These are phyloP conservation scores for Fusarium solani-melongenae DNA, from an alignment of 2,329 filamentous ascomycete genomes.

Conservation along the genomic window DNA sequence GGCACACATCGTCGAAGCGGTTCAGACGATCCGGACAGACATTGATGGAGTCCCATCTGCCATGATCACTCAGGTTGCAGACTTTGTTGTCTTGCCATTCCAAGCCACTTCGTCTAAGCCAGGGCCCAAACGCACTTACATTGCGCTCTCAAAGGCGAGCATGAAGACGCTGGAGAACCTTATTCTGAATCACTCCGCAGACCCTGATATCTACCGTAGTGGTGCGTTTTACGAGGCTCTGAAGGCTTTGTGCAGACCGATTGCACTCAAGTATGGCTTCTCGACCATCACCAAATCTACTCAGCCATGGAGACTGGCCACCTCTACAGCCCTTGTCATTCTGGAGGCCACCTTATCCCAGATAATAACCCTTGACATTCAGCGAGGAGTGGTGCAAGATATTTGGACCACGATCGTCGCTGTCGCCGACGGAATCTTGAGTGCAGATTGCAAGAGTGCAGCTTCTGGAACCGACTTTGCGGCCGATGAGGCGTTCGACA, in stretches of 20 bases:
- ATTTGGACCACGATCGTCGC: conserved; percentile 79
- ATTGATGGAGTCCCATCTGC: conserved; percentile 72
- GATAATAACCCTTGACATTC: conserved; percentile 61
- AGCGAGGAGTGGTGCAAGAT: conserved; percentile 58
- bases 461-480: conserved; percentile 60
- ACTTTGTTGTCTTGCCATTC: conserved; percentile 79
- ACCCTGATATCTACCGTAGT: conserved; percentile 75
- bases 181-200: conserved; percentile 67
- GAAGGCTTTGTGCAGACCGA: conserved; percentile 73
- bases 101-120: conserved; percentile 49
- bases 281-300: conserved; percentile 75
- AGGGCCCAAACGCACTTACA: conserved; percentile 76
- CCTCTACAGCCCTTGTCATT: conserved; percentile 75
- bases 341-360: conserved; percentile 73
- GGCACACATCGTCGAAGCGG: conserved; percentile 72
- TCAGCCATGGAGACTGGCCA: conserved; percentile 84
- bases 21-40: conserved; percentile 76
- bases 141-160: conserved; percentile 86
- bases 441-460: conserved; percentile 67
- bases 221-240: conserved; percentile 75
- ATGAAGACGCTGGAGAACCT: conserved; percentile 77
- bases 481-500: conserved; percentile 84
- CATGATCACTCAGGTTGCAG: conserved; percentile 76
- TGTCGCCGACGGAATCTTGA: conserved; percentile 76
- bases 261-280: conserved; percentile 85